phyloP scores from a whole-genome alignment of 1,139 yeast genomes.

The Torulaspora globosa region DNA sequence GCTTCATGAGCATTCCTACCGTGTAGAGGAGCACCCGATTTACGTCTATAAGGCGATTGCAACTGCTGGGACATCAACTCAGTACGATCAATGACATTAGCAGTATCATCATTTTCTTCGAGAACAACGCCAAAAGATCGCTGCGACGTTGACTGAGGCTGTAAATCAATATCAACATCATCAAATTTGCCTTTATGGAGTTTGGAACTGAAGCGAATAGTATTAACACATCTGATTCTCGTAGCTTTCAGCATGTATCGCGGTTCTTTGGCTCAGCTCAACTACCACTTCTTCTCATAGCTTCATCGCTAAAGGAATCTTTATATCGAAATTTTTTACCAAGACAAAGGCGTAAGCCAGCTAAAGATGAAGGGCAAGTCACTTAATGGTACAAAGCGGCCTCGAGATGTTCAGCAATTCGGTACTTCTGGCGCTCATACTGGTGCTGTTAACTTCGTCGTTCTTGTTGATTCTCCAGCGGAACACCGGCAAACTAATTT shows the following conservation, averaged over 20 bases:
- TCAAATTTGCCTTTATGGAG: constrained; percentile 6
- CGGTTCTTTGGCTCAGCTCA: background rate
- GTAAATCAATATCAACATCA: constrained; percentile 8
- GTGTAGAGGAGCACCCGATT: constrained; percentile 26
- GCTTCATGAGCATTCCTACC: constrained; percentile 32
- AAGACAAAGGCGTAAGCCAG: background rate
- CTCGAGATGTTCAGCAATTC: constrained; percentile 14
- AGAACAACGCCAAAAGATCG: constrained; percentile 47
- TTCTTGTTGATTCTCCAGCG: constrained; percentile 28
- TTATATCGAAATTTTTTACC: constrained; percentile 11
- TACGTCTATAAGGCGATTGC: constrained; percentile 32
- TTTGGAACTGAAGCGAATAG: constrained; percentile 6
- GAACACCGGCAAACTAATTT: constrained; percentile 26
- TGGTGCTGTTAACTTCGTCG: constrained; percentile 27
- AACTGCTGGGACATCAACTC: constrained; percentile 37
- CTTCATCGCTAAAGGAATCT: background rate
- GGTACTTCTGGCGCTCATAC: constrained; percentile 22
- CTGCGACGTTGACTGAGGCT: constrained; percentile 12
- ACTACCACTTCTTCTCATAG: background rate
- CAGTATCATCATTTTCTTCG: constrained; percentile 38
- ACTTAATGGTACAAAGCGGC: background rate
- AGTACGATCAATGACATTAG: constrained; percentile 37
- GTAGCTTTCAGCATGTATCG: constrained; percentile 10
- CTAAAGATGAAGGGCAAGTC: background rate
- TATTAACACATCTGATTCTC: constrained; percentile 2